Evolutionary conservation across 176 grass and related monocot species (phyloP).

Genomic region (Triticum dicoccoides): DNA sequence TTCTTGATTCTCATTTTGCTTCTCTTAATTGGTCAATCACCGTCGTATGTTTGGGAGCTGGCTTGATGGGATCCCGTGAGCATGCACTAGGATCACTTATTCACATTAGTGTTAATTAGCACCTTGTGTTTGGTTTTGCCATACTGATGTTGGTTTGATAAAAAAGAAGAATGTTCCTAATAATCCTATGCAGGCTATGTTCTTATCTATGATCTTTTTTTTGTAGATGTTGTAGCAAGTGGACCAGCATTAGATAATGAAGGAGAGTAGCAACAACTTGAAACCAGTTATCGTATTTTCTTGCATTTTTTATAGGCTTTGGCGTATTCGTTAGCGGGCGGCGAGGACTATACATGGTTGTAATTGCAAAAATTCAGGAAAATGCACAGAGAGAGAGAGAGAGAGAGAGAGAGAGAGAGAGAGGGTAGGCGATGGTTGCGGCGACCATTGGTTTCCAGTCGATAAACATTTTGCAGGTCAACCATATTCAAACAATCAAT

Average conservation of each 20-base stretch:
- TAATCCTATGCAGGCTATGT: neutral
- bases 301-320: too few species aligned
- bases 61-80: neutral
- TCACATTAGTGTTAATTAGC: neutral
- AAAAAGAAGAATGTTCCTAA: neutral
- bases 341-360: too few species aligned
- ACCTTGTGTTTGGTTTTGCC: neutral
- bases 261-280: neutral
- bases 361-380: too few species aligned
- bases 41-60: neutral
- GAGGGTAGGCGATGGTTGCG: neutral
- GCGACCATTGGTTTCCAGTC: neutral
- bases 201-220: too few species aligned
- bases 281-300: too few species aligned
- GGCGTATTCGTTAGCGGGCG: too few species aligned
- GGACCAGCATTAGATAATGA: neutral
- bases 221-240: too few species aligned
- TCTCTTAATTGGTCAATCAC: neutral
- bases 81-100: neutral
- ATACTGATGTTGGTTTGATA: neutral
- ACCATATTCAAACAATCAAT: neutral
- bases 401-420: too few species aligned
- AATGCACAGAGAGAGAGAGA: too few species aligned
- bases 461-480: neutral
- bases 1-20: neutral